Base-by-base conservation (phyloP, 768 basidiomycete species). In the Lenzites betulinus region DNA sequence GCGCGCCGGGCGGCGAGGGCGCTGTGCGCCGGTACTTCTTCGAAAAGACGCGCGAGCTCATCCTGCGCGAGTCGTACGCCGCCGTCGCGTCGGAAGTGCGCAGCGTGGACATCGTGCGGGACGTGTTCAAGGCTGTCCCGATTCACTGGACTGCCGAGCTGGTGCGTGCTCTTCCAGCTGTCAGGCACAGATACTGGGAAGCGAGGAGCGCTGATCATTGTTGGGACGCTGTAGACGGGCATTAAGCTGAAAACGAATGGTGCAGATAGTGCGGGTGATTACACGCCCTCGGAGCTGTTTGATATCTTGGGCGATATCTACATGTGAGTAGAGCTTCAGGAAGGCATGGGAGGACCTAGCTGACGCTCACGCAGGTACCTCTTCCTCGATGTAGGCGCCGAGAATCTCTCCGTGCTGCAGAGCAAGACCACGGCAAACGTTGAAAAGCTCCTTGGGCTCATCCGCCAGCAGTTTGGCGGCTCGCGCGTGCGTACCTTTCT, bases 91-190 rank as follows among this genome's bases (percentile, higher is more conserved):
- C 79, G 23, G 79, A 82, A 38, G 76, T 76, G 6, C 75, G 69
- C 26, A 80, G 78, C 41, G 79, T 92, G 18, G 88, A 94, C 67
- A 74, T 93, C 49, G 86, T 88, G 13, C 79, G 80, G 16, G 83
- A 89, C 64, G 88, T 93, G 8, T 67, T 92, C 59, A 87, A 82
- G 68, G 67, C 76, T 36, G 79, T 88, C 1, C 86, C 92, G 12
- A 73, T 91, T 25, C 73, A 82, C 62, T 94, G 91, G 89, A 84
- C 89, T 8, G 70, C 74, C 22, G 85, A 91, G 47, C 74, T 93
- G 35, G 92, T 92, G 61, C 48, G 86, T 77, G 44, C 54, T 18
- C 15, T 42, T n/a, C n/a, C 1, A n/a, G 18, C 0, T 25, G 22
- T 15, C 2, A 4, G 7, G 18, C 33, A 47, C 61, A 47, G 58